Evolutionary conservation across 2,329 filamentous ascomycete species (phyloP).

Genomic region (Neocucurbitaria cava): DNA sequence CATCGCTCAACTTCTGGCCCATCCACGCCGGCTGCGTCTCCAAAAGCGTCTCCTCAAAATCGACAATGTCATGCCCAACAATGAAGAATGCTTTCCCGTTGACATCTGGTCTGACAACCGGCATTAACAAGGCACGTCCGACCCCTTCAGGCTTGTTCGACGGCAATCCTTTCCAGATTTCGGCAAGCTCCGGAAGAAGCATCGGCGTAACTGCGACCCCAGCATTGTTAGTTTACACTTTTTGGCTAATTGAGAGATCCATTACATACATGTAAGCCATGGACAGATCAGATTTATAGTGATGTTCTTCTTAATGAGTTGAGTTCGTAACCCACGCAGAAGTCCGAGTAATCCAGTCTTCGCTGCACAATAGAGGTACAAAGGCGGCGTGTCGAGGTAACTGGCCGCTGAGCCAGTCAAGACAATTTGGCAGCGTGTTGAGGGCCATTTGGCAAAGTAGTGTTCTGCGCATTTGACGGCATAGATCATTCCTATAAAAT

Average conservation of each 20-base stretch:
- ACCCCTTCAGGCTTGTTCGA: slow-evolving; percentile 7
- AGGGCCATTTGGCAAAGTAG: slow-evolving; percentile 1
- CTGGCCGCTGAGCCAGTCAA: slow-evolving; percentile 13
- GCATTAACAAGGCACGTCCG: slow-evolving; percentile 11
- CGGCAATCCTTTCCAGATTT: slow-evolving; percentile 11
- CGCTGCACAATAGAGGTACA: slow-evolving; percentile 14
- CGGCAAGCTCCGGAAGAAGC: neutral
- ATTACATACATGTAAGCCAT: slow-evolving; percentile 16
- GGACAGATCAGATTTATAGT: slow-evolving; percentile 14
- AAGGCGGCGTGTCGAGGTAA: slow-evolving; percentile 13
- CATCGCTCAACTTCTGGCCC: slow-evolving; percentile 11
- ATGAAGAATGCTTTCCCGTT: slow-evolving; percentile 17
- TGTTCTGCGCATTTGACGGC: slow-evolving; percentile 11
- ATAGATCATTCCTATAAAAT: slow-evolving; percentile 1
- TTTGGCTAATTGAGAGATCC: neutral
- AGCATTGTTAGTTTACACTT: neutral
- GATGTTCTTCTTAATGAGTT: slow-evolving; percentile 2
- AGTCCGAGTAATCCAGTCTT: slow-evolving; percentile 14
- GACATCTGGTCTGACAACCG: slow-evolving; percentile 5
- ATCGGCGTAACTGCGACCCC: slow-evolving; percentile 7
- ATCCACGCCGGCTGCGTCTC: slow-evolving; percentile 15
- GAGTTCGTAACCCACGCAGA: slow-evolving; percentile 4
- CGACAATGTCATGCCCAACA: slow-evolving; percentile 10
- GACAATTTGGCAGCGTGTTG: slow-evolving; percentile 7
- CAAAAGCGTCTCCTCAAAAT: slow-evolving; percentile 17